Conservation (phyloP, 73 alveolate species). For the Effrenium voratum region DNA sequence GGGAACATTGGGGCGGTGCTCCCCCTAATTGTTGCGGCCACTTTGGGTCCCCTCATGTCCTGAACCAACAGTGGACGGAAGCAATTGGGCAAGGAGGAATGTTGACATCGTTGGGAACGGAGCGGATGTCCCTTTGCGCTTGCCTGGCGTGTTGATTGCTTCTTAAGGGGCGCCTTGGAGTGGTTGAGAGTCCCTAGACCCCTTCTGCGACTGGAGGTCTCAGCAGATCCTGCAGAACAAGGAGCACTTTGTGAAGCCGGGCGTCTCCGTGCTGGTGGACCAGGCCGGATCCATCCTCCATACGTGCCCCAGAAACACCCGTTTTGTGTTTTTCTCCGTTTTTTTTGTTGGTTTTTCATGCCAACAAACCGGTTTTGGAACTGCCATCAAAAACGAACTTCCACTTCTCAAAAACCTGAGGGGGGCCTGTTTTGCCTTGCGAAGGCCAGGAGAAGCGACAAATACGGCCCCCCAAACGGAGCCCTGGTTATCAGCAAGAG, state of each 20-base stretch:
- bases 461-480: too few species aligned
- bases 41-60: not conserved
- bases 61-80: not conserved
- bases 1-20: too few species aligned
- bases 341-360: too few species aligned
- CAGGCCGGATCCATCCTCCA: too few species aligned
- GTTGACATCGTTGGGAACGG: not conserved
- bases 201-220: not conserved
- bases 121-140: not conserved
- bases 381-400: too few species aligned
- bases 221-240: conserved; percentile 32
- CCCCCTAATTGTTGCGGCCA: not conserved
- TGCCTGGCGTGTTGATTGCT: not conserved
- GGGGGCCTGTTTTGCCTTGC: too few species aligned
- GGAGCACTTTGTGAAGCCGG: conserved; percentile 57
- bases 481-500: too few species aligned
- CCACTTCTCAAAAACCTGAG: too few species aligned
- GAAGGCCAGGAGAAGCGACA: too few species aligned
- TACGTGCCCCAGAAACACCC: too few species aligned
- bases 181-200: not conserved
- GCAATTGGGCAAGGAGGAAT: not conserved
- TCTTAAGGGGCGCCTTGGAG: not conserved
- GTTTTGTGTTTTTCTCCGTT: too few species aligned
- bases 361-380: too few species aligned
- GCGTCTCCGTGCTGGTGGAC: conserved; percentile 33